These are phyloP conservation scores for Lodderomyces oxycetoniae DNA, from an alignment of 1,139 yeast genomes.

Conservation along the genomic window DNA sequence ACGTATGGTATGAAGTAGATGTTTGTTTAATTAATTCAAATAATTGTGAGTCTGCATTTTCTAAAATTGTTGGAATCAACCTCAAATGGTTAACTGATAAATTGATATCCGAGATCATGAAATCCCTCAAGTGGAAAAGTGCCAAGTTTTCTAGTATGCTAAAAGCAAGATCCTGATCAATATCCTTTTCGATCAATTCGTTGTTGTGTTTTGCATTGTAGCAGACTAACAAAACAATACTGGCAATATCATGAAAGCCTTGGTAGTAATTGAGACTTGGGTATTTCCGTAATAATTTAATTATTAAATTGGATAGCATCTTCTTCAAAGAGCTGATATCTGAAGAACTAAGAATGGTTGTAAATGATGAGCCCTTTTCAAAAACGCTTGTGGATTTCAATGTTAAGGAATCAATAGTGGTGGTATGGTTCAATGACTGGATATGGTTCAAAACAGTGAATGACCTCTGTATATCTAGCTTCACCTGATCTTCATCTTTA, in stretches of 20 bases:
- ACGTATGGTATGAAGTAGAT: constrained; percentile 22
- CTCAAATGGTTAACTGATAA: constrained; percentile 62
- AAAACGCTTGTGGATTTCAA: constrained; percentile 9
- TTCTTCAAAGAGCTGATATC: constrained; percentile 35
- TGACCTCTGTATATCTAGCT: constrained; percentile 71
- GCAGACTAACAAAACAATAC: constrained; percentile 58
- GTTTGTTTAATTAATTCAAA: constrained; percentile 44
- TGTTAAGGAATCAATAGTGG: constrained; percentile 4
- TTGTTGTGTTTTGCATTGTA: constrained; percentile 14
- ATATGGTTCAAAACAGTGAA: constrained; percentile 43
- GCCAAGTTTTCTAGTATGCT: constrained; percentile 55
- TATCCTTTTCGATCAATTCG: constrained; percentile 10
- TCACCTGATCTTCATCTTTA: constrained; percentile 73
- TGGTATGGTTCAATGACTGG: constrained; percentile 19
- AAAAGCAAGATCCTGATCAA: constrained; percentile 39
- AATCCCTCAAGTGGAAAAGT: constrained; percentile 69
- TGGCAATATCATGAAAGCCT: constrained; percentile 87
- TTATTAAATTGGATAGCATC: constrained; percentile 45
- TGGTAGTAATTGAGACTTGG: constrained; percentile 76
- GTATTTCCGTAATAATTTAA: constrained; percentile 52
- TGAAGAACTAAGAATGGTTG: constrained; percentile 30
- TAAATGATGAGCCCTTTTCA: constrained; percentile 20
- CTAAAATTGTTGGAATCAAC: constrained; percentile 60
- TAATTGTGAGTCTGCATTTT: constrained; percentile 46
- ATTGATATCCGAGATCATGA: constrained; percentile 68